A percentile compares a stretch with the other conserved stretches of the same genome.
phyloP scores from a whole-genome alignment of 2,329 filamentous ascomycete species.

The Ascochyta koolunga region DNA sequence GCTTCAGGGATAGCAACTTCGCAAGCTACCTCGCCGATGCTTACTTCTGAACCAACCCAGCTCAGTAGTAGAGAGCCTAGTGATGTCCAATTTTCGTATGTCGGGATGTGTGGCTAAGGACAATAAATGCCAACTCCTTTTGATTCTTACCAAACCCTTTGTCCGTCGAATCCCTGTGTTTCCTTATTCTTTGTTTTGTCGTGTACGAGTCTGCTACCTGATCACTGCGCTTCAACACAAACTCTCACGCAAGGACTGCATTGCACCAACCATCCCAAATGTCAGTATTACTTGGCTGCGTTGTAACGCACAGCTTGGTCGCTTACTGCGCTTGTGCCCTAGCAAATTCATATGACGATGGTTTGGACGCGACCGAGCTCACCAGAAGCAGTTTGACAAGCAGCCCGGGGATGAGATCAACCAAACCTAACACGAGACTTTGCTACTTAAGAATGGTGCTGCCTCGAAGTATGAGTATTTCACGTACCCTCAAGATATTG shows the following conservation, averaged over 20 bases:
- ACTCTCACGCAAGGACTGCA: too few species aligned
- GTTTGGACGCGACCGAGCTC: background rate
- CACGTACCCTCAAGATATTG: background rate
- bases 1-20: slow-evolving; percentile 57
- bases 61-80: background rate
- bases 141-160: too few species aligned
- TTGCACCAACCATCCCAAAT: background rate
- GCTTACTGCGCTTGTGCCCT: background rate
- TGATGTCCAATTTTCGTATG: background rate
- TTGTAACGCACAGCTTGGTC: background rate
- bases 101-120: background rate
- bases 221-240: too few species aligned
- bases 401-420: background rate
- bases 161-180: background rate
- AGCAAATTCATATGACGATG: background rate
- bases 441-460: background rate
- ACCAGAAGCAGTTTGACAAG: background rate
- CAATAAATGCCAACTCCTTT: background rate
- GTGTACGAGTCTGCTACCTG: background rate
- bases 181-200: background rate
- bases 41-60: background rate
- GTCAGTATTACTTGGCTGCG: background rate
- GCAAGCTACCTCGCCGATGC: slow-evolving; percentile 51
- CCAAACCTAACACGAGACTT: background rate
- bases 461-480: background rate